Base-by-base conservation (phyloP, 352 stramenopile genomes). In the Elongisporangium prolatum region DNA sequence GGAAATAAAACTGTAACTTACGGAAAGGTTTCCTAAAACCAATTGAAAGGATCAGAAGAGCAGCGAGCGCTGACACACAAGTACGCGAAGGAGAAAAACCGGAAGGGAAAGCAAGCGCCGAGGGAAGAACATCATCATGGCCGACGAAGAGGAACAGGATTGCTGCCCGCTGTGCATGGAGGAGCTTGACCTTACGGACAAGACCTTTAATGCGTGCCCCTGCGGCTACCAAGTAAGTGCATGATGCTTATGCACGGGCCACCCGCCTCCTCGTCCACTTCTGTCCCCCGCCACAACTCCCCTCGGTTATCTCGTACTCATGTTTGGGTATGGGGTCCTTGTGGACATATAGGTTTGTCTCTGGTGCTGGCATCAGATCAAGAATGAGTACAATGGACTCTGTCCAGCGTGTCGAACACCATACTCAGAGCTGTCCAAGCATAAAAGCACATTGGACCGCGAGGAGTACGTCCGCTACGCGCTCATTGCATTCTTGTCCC, bases 321-420 rank as follows among this genome's bases (percentile, higher is more conserved):
- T 40, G 28, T 9, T 13, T 40, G 28, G 28, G 14, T 40, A 40
- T 13, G 28, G 28, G 28, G 28, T 40, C 28, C 28, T 40, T 13
- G 4, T 40, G 28, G 25, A 40, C 13, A 21, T 0, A 9, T 34
- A 88, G 82, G 93, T 99, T 13, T 99, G 97, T 86, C 97, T 99
- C 69, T 99, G 97, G 97, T 99, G 97, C 79, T 99, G 97, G 96
- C 95, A 99, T 60, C 92, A 98, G 61, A 99, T 99, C 71, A 98
- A 98, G 78, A 98, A 99, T 71, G 97, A 98, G 63, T 97, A 99
- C 84, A 99, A 98, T 49, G 93, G 86, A 6, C 79, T 98, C 9
- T 99, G 97, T 75, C 97, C 97, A 10, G 97, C 96, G 10, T 99
- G 97, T 70, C 89, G 97, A n/a, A 95, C 91, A 54, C 91, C 96